Percentiles rank a stretch among this genome's conserved stretches.
Conservation (phyloP, 805 yeast genomes). For the Nadsonia fulvescens region DNA sequence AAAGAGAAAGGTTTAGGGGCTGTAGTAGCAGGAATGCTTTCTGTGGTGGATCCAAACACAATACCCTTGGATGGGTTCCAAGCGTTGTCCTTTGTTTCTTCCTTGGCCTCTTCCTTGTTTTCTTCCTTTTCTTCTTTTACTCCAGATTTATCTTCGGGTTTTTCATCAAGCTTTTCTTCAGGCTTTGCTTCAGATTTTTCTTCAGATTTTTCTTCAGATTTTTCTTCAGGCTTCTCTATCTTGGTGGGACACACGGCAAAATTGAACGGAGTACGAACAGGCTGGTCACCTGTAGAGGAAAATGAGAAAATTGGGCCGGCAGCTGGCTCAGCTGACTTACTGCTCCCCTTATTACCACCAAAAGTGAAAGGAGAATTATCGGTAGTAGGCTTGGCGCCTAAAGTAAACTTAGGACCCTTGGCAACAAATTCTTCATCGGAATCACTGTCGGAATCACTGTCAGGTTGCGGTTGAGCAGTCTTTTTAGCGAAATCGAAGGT, state of each 20-base stretch:
- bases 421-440: conserved; percentile 47
- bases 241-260: conserved; percentile 10
- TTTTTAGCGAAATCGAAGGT: conserved; percentile 13
- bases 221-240: too few species aligned
- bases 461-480: conserved; percentile 16
- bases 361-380: conserved; percentile 34
- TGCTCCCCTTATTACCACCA: conserved; percentile 1
- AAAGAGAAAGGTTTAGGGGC: conserved; percentile 9
- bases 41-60: conserved; percentile 12
- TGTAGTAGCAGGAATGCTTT: conserved; percentile 8
- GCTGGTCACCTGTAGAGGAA: conserved; percentile 6
- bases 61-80: conserved; percentile 19
- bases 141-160: too few species aligned
- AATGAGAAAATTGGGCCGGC: conserved; percentile 10
- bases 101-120: too few species aligned
- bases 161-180: too few species aligned
- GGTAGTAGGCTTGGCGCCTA: conserved; percentile 29
- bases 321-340: conserved; percentile 2
- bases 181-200: too few species aligned
- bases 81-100: conserved; percentile 8
- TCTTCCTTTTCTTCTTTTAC: too few species aligned
- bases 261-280: conserved; percentile 11
- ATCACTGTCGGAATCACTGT: conserved; percentile 26
- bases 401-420: conserved; percentile 53
- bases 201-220: too few species aligned